Base-by-base conservation (phyloP, 1,284 basidiomycete genomes). In the Ceratobasidium sp. region DNA sequence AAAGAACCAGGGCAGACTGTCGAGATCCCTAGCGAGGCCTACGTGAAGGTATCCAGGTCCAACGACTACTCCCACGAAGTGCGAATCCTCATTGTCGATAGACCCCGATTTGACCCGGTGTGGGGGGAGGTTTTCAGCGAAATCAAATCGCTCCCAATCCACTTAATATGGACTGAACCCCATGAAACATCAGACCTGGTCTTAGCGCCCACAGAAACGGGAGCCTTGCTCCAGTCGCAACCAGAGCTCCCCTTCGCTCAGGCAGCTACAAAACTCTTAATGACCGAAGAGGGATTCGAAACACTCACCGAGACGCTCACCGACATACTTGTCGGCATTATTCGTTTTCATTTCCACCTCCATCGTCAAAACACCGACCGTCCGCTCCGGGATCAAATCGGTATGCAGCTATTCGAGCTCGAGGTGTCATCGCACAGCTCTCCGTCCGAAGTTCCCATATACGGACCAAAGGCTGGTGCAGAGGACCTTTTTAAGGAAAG, bases 321-420 rank as follows among this genome's bases (percentile, higher is more conserved):
- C n/a, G n/a, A n/a, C n/a, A n/a, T n/a, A 28, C 30, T 63, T n/a
- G 26, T 23, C 26, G 26, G 30, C 28, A 49, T 63, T 13, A 32
- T 28, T 11, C 44, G 47, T 28, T 63, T 63, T 32, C 61, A 63
- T 23, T 63, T 63, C 28, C 50, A 69, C 23, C 44, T 69, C 41
- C 50, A 57, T 16, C 50, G 23, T 28, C n/a, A 46, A 21, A 69
- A 69, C 21, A 6, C 38, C 23, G 30, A 69, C 6, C n/a, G 23
- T 2, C 52, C 52, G 13, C 1, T 69, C 9, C 38, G 28, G 9
- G 26, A 26, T 8, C n/a, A 55, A 28, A 8, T 69, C 13, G 64
- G 64, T 9, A 57, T 69, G 52, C 54, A 47, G 35, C 38, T 69
- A 16, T 41, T 41, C 18, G 64, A 69, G 52, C 38, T 69, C 11